Conservation (phyloP, 192 early-diverging fungal genomes). For the Linnemannia elongata region DNA sequence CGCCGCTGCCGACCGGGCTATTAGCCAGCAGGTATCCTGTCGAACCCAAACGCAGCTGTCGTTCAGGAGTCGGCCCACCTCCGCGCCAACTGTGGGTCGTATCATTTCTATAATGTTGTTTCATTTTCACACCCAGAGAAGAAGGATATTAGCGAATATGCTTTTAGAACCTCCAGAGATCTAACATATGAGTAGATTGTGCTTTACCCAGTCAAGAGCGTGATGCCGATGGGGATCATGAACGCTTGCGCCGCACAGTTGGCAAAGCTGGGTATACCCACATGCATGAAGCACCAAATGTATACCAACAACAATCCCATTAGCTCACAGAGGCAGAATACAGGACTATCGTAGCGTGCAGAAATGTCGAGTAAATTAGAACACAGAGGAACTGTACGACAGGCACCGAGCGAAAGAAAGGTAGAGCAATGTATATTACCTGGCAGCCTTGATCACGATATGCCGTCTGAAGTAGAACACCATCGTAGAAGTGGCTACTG, state of each 20-base stretch:
- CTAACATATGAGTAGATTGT: no score
- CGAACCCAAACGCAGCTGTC: neutral
- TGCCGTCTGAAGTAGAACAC: conserved; percentile 48
- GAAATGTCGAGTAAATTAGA: no score
- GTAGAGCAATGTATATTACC: conserved; percentile 41
- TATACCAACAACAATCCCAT: conserved; percentile 57
- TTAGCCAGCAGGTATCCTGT: neutral
- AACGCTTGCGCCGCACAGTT: conserved; percentile 37
- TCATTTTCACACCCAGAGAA: neutral
- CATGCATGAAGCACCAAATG: conserved; percentile 41
- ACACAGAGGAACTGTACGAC: neutral
- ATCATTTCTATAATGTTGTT: neutral
- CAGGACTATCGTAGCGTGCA: conserved; percentile 26
- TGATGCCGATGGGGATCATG: conserved; percentile 39
- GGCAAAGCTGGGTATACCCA: conserved; percentile 45
- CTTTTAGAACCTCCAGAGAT: no score
- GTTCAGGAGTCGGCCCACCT: neutral
- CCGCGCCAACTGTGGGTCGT: neutral
- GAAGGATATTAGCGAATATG: neutral
- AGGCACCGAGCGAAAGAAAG: neutral
- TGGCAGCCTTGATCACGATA: conserved; percentile 60
- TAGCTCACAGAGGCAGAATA: conserved; percentile 62
- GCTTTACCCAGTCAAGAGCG: conserved; percentile 31
- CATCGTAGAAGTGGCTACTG: conserved; percentile 27
- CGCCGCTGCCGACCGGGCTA: neutral